phyloP scores from a whole-genome alignment of 805 yeast genomes.

The Barnettozyma vustinii region DNA sequence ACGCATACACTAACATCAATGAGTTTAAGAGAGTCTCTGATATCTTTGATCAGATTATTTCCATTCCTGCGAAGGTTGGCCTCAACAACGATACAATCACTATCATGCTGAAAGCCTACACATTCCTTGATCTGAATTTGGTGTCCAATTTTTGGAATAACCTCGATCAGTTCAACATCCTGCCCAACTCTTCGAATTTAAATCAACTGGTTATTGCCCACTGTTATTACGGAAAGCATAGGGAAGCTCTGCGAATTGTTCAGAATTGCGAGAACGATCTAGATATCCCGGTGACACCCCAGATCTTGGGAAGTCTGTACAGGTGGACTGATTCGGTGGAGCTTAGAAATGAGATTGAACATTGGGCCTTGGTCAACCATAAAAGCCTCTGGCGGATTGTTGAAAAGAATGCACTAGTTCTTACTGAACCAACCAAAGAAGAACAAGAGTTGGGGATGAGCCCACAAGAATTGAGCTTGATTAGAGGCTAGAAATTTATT shows the following conservation, averaged over 20 bases:
- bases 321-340: slow-evolving; percentile 33
- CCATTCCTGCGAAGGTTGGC: slow-evolving; percentile 46
- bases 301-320: slow-evolving; percentile 42
- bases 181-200: slow-evolving; percentile 47
- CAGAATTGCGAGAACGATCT: slow-evolving; percentile 39
- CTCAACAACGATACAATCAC: slow-evolving; percentile 59
- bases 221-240: slow-evolving; percentile 57
- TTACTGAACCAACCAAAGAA: slow-evolving; percentile 2
- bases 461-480: slow-evolving; percentile 11
- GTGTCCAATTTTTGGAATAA: slow-evolving; percentile 60
- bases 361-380: slow-evolving; percentile 33
- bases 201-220: slow-evolving; percentile 64
- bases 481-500: slow-evolving; percentile 9
- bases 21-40: slow-evolving; percentile 53
- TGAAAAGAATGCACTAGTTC: slow-evolving; percentile 13
- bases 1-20: slow-evolving; percentile 55
- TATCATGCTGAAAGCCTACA: slow-evolving; percentile 60
- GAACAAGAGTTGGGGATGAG: slow-evolving; percentile 12
- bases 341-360: slow-evolving; percentile 13
- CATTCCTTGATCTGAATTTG: slow-evolving; percentile 46
- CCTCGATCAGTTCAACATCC: slow-evolving; percentile 41
- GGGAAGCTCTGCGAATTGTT: slow-evolving; percentile 49
- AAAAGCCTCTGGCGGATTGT: slow-evolving; percentile 35
- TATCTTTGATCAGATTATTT: slow-evolving; percentile 51
- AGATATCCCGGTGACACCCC: slow-evolving; percentile 38